These are phyloP conservation scores for Talaromyces thailandensis DNA, from an alignment of 495 filamentous ascomycete species.

Conservation along the genomic window DNA sequence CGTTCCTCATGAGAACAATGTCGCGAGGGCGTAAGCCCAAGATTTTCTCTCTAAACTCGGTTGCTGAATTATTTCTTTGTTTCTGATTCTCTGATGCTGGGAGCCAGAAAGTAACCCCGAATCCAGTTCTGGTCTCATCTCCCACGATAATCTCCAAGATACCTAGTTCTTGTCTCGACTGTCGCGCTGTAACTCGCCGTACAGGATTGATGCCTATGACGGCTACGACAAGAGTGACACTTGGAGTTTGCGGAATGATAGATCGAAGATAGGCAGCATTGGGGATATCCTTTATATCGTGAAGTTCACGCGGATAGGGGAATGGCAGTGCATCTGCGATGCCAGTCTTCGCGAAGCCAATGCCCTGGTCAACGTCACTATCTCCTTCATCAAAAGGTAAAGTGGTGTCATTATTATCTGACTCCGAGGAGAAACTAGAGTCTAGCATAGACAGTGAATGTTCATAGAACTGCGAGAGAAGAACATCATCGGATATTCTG, in stretches of 20 bases:
- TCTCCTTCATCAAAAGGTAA: constrained; percentile 19
- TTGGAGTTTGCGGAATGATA: constrained; percentile 72
- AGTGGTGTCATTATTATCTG: neutral
- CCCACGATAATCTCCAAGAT: constrained; percentile 74
- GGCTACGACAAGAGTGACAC: constrained; percentile 67
- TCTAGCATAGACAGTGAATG: constrained; percentile 62
- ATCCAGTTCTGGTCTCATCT: constrained; percentile 77
- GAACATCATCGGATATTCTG: constrained; percentile 23
- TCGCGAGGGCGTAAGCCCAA: constrained; percentile 53
- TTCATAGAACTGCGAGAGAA: constrained; percentile 58
- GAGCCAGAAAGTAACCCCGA: constrained; percentile 81
- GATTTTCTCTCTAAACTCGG: constrained; percentile 33
- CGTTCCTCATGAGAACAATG: constrained; percentile 64
- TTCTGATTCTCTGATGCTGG: constrained; percentile 13
- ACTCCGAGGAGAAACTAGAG: constrained; percentile 20
- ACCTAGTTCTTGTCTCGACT: constrained; percentile 41
- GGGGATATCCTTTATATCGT: constrained; percentile 62
- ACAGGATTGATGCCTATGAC: constrained; percentile 62
- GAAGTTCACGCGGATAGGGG: constrained; percentile 30
- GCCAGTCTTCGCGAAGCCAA: constrained; percentile 11
- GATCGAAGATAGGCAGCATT: constrained; percentile 53
- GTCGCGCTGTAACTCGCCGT: constrained; percentile 46
- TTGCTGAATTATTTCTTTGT: constrained; percentile 14
- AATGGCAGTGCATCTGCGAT: constrained; percentile 9
- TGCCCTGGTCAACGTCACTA: constrained; percentile 16